A percentile compares a stretch with the other conserved stretches of the same genome.
Evolutionary conservation across 495 filamentous ascomycete species (phyloP).

Genomic region (Polyplosphaeria fusca): DNA sequence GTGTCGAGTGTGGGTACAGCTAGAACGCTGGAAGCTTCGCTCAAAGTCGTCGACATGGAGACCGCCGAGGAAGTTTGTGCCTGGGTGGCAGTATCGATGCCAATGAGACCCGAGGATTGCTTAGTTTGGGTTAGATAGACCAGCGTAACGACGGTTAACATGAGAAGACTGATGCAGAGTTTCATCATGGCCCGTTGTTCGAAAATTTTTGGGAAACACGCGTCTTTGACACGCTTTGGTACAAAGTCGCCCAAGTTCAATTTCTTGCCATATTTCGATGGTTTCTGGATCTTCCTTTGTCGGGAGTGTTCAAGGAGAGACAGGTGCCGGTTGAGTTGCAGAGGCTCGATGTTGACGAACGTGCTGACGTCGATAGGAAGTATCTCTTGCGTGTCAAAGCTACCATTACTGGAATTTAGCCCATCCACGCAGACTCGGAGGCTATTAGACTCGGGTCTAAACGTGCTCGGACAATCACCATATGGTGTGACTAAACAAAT

Average conservation of each 20-base stretch:
- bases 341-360: slow-evolving; percentile 25
- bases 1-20: background rate
- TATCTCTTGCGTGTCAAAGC: slow-evolving; percentile 11
- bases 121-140: background rate
- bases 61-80: background rate
- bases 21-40: background rate
- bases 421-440: slow-evolving; percentile 28
- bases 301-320: background rate
- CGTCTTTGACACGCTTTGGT: background rate
- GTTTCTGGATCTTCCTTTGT: background rate
- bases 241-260: background rate
- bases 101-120: background rate
- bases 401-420: background rate
- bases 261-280: background rate
- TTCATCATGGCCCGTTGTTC: too few species aligned
- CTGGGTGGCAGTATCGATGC: background rate
- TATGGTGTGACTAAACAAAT: slow-evolving; percentile 18
- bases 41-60: background rate
- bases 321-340: slow-evolving; percentile 31
- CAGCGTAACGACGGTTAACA: background rate
- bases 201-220: background rate
- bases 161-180: background rate
- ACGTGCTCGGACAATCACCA: slow-evolving; percentile 11
- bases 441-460: slow-evolving; percentile 7
- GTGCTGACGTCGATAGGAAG: slow-evolving; percentile 26